Conservation (phyloP, 169 alveolate species). For the Plasmodium adleri region DNA sequence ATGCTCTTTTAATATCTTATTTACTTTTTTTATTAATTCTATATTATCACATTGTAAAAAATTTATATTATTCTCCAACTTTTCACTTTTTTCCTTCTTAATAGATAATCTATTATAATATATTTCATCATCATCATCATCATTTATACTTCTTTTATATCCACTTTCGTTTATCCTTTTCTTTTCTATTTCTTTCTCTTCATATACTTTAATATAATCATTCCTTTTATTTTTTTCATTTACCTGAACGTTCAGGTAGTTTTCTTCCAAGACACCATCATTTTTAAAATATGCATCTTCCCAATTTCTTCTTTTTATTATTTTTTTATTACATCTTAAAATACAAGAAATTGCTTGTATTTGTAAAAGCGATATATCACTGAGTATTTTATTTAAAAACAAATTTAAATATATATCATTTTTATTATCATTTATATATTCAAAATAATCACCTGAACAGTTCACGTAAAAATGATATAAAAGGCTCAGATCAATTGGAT, state of each 20-base stretch:
- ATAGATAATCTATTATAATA: neutral
- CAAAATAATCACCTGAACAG: neutral
- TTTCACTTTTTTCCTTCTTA: neutral
- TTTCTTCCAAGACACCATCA: neutral
- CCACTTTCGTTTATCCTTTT: neutral
- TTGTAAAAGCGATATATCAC: conserved; percentile 19
- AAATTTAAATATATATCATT: conserved; percentile 10
- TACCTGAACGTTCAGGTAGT: neutral
- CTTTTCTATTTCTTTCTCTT: neutral
- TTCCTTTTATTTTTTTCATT: neutral
- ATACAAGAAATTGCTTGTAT: conserved; percentile 62
- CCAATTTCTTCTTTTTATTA: conserved; percentile 15
- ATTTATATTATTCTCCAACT: neutral
- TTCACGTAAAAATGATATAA: conserved; percentile 68
- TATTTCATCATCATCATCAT: neutral
- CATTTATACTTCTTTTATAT: neutral
- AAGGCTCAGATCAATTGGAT: conserved; percentile 27
- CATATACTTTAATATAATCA: neutral
- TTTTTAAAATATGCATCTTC: neutral
- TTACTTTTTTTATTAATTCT: conserved; percentile 17
- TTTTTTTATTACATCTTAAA: conserved; percentile 53
- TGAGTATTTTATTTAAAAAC: conserved; percentile 24
- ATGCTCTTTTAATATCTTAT: conserved; percentile 6
- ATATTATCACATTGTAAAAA: neutral
- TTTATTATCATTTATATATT: neutral